These are phyloP conservation scores for Quercus rubra DNA, from an alignment of 306 rosid species.

Conservation along the genomic window DNA sequence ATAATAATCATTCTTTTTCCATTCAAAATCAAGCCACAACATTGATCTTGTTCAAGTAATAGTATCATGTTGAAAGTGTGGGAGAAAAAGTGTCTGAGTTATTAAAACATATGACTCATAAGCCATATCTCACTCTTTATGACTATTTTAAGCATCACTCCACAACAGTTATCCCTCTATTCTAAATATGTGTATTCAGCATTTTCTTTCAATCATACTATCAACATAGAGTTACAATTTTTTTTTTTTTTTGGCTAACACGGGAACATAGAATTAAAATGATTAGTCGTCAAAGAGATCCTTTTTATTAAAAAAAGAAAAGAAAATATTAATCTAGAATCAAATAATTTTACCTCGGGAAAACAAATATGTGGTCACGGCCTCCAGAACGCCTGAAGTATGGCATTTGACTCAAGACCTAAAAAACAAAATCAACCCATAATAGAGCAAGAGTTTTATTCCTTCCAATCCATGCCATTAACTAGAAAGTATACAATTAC, in stretches of 20 bases:
- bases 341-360: constrained; percentile 64
- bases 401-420: constrained; percentile 95
- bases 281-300: no score
- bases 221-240: not conserved
- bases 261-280: no score
- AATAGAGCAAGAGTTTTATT: not conserved
- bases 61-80: no score
- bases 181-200: not conserved
- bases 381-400: constrained; percentile 94
- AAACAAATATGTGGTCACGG: constrained; percentile 86
- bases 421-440: not conserved
- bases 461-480: no score
- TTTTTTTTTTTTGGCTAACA: not conserved
- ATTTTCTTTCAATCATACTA: not conserved
- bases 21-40: no score
- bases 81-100: no score
- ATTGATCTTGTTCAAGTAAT: no score
- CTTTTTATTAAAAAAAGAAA: not conserved
- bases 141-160: not conserved
- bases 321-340: not conserved
- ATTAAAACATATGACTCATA: not conserved
- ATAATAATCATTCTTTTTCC: not conserved
- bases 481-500: not conserved
- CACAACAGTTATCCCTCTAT: not conserved
- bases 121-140: not conserved